Evolutionary conservation across 495 filamentous ascomycete genomes (phyloP).

Genomic region (Trichoderma virens): DNA sequence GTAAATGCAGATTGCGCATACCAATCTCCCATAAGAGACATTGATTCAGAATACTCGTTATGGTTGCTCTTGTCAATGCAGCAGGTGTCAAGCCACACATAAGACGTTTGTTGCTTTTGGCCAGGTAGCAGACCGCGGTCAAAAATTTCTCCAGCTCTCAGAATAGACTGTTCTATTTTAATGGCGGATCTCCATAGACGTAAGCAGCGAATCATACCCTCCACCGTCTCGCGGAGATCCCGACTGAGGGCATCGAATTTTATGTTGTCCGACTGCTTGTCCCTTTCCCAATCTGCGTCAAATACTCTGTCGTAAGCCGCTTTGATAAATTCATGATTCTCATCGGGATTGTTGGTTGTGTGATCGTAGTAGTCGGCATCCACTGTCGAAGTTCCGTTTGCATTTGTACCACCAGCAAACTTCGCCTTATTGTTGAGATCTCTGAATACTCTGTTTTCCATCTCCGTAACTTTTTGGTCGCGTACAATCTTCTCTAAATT

Average conservation of each 20-base stretch:
- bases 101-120: slow-evolving; percentile 27
- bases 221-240: slow-evolving; percentile 30
- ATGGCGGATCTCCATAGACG: slow-evolving; percentile 32
- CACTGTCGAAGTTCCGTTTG: not conserved
- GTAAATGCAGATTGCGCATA: slow-evolving; percentile 41
- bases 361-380: not conserved
- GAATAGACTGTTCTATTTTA: slow-evolving; percentile 30
- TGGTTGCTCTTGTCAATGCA: slow-evolving; percentile 29
- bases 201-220: slow-evolving; percentile 27
- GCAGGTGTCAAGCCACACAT: slow-evolving; percentile 30
- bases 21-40: slow-evolving; percentile 43
- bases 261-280: not conserved
- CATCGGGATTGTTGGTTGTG: not conserved
- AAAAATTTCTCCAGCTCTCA: slow-evolving; percentile 28
- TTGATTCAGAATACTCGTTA: slow-evolving; percentile 32
- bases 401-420: not conserved
- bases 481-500: not conserved
- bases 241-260: slow-evolving; percentile 9
- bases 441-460: not conserved
- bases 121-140: slow-evolving; percentile 23
- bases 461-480: not conserved
- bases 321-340: not conserved
- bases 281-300: slow-evolving; percentile 13
- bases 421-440: slow-evolving; percentile 8
- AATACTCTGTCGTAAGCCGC: slow-evolving; percentile 12